phyloP scores from a whole-genome alignment of 129 eudicot species.

The Erigeron canadensis region DNA sequence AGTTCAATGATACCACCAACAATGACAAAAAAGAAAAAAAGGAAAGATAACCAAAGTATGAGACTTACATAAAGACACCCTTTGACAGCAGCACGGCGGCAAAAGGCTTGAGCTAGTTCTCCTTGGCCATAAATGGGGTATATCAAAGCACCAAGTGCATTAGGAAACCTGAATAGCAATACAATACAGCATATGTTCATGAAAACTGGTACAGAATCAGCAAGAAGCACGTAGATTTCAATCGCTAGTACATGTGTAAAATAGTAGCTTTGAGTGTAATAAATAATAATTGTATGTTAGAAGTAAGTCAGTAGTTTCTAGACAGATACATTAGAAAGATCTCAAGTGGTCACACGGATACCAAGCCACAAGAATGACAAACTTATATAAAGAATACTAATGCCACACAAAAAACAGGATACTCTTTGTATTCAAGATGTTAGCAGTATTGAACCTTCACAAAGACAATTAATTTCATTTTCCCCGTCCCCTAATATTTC shows the following conservation, averaged over 20 bases:
- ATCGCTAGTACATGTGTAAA: neutral
- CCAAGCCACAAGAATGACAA: neutral
- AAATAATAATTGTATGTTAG: too few relatives aligned
- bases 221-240: neutral
- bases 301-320: neutral
- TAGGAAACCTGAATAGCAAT: constrained; percentile 63
- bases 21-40: neutral
- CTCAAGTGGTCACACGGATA: constrained; percentile 1
- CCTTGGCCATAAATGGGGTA: constrained; percentile 98
- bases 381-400: neutral
- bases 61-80: constrained; percentile 88
- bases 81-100: constrained; percentile 99
- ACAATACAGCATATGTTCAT: constrained; percentile 13
- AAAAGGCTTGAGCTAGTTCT: constrained; percentile 93
- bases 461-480: neutral
- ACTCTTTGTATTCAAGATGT: neutral
- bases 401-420: neutral
- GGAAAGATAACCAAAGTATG: neutral
- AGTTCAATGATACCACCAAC: neutral
- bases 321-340: neutral
- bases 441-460: too few relatives aligned
- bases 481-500: neutral
- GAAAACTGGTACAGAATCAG: constrained; percentile 22
- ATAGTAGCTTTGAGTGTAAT: too few relatives aligned
- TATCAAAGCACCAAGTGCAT: constrained; percentile 82